phyloP scores from a whole-genome alignment of 306 rosid species.

The Acacia confusa region DNA sequence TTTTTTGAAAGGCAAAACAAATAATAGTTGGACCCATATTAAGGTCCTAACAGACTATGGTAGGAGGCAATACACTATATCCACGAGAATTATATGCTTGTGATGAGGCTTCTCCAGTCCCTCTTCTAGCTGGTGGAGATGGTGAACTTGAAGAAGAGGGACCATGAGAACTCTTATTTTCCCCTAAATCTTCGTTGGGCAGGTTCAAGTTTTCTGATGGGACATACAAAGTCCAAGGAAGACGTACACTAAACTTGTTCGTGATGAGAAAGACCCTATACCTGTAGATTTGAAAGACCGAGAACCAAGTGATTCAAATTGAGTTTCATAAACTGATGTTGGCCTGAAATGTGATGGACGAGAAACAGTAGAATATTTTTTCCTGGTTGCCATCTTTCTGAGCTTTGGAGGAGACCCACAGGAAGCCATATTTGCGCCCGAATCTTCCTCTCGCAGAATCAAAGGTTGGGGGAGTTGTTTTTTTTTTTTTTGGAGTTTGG shows the following conservation, averaged over 20 bases:
- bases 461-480: too few species aligned
- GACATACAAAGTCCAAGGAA: constrained; percentile 43
- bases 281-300: constrained; percentile 50
- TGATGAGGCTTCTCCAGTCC: constrained; percentile 41
- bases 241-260: constrained; percentile 54
- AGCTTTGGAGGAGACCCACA: constrained; percentile 30
- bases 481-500: too few species aligned
- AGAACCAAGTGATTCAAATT: constrained; percentile 53
- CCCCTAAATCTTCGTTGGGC: constrained; percentile 36
- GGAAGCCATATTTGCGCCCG: constrained; percentile 30
- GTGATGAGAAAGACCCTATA: constrained; percentile 58
- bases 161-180: constrained; percentile 36
- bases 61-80: constrained; percentile 35
- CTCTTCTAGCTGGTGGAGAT: constrained; percentile 39
- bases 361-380: constrained; percentile 32
- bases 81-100: constrained; percentile 46
- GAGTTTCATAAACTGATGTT: constrained; percentile 70
- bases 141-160: constrained; percentile 43
- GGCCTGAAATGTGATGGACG: constrained; percentile 65
- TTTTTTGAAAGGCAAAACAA: too few species aligned
- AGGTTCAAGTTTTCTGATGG: constrained; percentile 35
- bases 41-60: too few species aligned
- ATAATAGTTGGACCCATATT: too few species aligned
- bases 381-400: constrained; percentile 43
- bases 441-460: constrained; percentile 9